Conservation (phyloP, 805 yeast genomes). For the Saccharomycopsis olivae region DNA sequence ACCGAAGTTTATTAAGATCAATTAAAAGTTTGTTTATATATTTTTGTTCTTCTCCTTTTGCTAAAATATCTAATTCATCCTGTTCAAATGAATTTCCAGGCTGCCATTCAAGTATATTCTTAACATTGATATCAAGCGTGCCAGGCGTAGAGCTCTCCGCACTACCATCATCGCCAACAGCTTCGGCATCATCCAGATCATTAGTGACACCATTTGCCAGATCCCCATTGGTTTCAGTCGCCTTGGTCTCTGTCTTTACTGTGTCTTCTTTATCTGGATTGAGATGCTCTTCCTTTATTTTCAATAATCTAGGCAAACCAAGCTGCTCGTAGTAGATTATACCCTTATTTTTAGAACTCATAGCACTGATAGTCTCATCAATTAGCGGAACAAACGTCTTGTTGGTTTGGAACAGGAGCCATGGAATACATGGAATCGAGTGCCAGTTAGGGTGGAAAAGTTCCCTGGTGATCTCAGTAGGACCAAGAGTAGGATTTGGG, state of each 20-base stretch:
- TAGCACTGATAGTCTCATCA: constrained; percentile 48
- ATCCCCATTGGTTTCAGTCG: constrained; percentile 4
- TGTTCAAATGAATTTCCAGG: constrained; percentile 38
- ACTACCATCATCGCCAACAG: neutral
- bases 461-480: constrained; percentile 43
- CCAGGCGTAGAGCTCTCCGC: constrained; percentile 14
- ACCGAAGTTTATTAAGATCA: constrained; percentile 41
- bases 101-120: constrained; percentile 39
- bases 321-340: constrained; percentile 43
- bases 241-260: constrained; percentile 3
- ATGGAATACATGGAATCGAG: constrained; percentile 50
- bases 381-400: constrained; percentile 55
- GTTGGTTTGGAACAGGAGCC: constrained; percentile 43
- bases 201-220: neutral
- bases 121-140: constrained; percentile 23
- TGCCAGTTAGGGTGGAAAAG: constrained; percentile 56
- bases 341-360: constrained; percentile 41
- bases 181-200: neutral
- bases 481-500: constrained; percentile 40
- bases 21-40: constrained; percentile 35
- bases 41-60: constrained; percentile 31
- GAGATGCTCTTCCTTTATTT: constrained; percentile 4
- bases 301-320: constrained; percentile 32
- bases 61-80: constrained; percentile 40
- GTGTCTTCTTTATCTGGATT: constrained; percentile 4